Conservation (phyloP, 768 basidiomycete species). For the Boletus tomentosulus region DNA sequence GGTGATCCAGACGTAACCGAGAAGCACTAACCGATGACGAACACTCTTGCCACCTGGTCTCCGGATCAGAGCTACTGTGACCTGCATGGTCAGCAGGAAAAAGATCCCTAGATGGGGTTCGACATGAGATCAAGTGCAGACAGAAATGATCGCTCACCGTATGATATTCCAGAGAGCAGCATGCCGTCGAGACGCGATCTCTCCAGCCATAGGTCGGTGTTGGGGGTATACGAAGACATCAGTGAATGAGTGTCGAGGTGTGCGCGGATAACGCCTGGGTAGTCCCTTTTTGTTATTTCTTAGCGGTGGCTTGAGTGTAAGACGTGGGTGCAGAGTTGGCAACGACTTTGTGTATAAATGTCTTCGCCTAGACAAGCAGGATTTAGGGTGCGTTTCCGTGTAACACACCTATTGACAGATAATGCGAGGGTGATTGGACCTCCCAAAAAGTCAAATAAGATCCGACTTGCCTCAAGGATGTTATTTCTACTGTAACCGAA, state of each 20-base stretch:
- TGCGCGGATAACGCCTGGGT: no score
- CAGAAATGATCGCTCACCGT: conserved; percentile 8
- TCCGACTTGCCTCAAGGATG: background rate
- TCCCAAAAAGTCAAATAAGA: background rate
- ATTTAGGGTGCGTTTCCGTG: background rate
- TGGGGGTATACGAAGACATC: conserved; percentile 17
- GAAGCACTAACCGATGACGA: conserved; percentile 5
- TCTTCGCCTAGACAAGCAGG: background rate
- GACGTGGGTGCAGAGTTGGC: no score
- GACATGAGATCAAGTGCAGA: background rate
- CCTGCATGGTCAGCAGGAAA: conserved; percentile 19
- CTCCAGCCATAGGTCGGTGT: conserved; percentile 26
- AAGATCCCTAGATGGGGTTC: conserved; percentile 16
- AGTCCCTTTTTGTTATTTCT: no score
- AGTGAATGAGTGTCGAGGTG: background rate
- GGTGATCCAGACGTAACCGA: conserved; percentile 23
- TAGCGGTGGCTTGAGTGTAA: no score
- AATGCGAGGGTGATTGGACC: background rate
- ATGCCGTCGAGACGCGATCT: conserved; percentile 24
- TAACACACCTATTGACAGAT: background rate
- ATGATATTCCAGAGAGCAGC: conserved; percentile 17
- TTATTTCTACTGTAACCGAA: background rate
- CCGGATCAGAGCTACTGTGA: conserved; percentile 4
- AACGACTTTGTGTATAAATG: background rate
- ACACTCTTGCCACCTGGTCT: conserved; percentile 1